Conservation (phyloP, 1,284 basidiomycete species). For the Microstroma glucosiphilum region DNA sequence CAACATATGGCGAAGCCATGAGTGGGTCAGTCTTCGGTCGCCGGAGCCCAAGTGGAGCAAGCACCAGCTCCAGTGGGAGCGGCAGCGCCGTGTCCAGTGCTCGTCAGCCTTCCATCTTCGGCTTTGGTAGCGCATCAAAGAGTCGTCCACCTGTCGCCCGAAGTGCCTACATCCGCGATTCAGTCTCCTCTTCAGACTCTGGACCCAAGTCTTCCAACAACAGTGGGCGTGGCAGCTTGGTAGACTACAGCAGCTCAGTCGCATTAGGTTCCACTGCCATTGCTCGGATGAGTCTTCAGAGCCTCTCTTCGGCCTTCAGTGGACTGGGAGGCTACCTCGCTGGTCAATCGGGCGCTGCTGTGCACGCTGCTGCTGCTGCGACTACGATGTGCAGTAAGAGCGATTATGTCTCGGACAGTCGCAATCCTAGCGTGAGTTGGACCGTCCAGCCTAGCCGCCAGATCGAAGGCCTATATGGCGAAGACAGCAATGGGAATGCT, state of each 20-base stretch:
- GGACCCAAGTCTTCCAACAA: constrained; percentile 2
- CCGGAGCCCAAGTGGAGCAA: constrained; percentile 8
- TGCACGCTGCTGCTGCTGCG: constrained; percentile 20
- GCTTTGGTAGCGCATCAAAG: neutral
- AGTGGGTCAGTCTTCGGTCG: neutral
- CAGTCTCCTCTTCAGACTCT: constrained; percentile 16
- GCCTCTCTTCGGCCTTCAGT: constrained; percentile 29
- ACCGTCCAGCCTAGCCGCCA: neutral
- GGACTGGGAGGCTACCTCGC: constrained; percentile 34
- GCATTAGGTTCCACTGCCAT: constrained; percentile 22
- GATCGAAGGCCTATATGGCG: too few relatives aligned
- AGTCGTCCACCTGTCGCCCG: constrained; percentile 29
- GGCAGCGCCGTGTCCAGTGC: neutral
- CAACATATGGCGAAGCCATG: neutral
- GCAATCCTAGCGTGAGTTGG: constrained; percentile 12
- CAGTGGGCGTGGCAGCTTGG: neutral
- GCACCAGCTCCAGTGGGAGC: neutral
- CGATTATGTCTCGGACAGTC: constrained; percentile 6
- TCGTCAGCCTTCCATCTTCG: constrained; percentile 3
- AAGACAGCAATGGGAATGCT: too few relatives aligned
- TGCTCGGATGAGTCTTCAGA: constrained; percentile 30
- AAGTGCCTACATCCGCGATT: constrained; percentile 30
- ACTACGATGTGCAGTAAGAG: constrained; percentile 26
- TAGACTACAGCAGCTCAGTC: neutral
- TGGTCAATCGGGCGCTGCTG: constrained; percentile 21